Evolutionary conservation across 2,329 filamentous ascomycete species (phyloP).

Genomic region (Proliferodiscus dingleyae): DNA sequence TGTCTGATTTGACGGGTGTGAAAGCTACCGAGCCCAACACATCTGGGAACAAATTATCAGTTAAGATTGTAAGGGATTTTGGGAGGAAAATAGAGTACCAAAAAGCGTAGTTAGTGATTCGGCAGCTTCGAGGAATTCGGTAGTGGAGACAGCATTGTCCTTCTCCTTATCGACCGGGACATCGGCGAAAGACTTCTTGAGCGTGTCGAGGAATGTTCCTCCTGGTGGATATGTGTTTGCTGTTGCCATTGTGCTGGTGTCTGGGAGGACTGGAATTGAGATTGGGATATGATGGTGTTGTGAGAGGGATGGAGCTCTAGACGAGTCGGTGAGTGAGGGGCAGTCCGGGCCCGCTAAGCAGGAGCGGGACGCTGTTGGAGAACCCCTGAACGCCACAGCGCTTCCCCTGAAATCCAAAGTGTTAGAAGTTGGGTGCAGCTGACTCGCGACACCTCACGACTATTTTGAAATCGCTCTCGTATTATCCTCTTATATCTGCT

Average conservation of each 20-base stretch:
- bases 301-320: not conserved
- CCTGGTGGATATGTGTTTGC: constrained; percentile 27
- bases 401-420: too few relatives aligned
- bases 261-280: not conserved
- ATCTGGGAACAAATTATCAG: constrained; percentile 40
- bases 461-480: too few relatives aligned
- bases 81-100: constrained; percentile 45
- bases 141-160: constrained; percentile 74
- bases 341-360: not conserved
- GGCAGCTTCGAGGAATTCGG: constrained; percentile 84
- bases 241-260: too few relatives aligned
- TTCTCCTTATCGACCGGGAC: constrained; percentile 71
- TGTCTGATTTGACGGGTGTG: constrained; percentile 84
- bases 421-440: too few relatives aligned
- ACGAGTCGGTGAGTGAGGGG: constrained; percentile 1
- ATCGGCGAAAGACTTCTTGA: constrained; percentile 78
- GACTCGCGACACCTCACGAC: too few relatives aligned
- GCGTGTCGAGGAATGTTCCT: constrained; percentile 75
- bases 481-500: constrained; percentile 9
- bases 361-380: not conserved
- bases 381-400: not conserved
- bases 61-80: not conserved
- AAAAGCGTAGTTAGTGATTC: constrained; percentile 86
- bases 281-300: not conserved
- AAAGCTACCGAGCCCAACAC: constrained; percentile 70